Evolutionary conservation across 805 yeast genomes (phyloP).

Genomic region (Lachancea sp.): DNA sequence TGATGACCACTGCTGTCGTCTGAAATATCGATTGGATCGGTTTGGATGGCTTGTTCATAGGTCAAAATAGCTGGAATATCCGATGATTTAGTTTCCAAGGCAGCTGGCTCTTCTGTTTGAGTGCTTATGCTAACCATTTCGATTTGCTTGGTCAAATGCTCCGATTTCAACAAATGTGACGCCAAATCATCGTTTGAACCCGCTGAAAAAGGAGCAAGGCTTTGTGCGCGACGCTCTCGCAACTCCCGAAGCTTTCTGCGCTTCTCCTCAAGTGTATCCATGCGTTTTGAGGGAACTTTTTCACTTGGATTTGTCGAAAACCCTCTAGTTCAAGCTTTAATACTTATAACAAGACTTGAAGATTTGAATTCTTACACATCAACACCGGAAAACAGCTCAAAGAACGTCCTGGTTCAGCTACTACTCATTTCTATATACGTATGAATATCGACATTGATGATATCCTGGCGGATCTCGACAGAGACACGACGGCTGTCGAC

Average conservation of each 20-base stretch:
- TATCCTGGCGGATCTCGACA: constrained; percentile 60
- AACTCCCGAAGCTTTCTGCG: constrained; percentile 45
- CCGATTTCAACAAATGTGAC: constrained; percentile 9
- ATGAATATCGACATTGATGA: constrained; percentile 59
- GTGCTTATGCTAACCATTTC: constrained; percentile 15
- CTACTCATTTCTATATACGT: too few relatives aligned
- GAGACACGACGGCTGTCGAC: constrained; percentile 34
- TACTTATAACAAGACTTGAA: neutral
- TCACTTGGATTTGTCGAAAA: neutral
- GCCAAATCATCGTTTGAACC: constrained; percentile 6
- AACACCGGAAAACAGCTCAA: neutral
- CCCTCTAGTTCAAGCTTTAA: neutral
- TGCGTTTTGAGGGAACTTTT: neutral
- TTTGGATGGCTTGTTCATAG: constrained; percentile 24
- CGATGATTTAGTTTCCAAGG: neutral
- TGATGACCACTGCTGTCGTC: neutral
- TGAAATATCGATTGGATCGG: constrained; percentile 11
- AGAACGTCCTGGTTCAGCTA: too few relatives aligned
- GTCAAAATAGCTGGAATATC: constrained; percentile 13
- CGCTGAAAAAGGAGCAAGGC: constrained; percentile 9
- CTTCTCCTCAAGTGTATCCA: constrained; percentile 42
- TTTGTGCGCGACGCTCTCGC: constrained; percentile 40
- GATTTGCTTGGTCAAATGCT: neutral
- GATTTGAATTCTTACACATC: neutral
- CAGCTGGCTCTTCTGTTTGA: constrained; percentile 18